A percentile compares a stretch with the other conserved stretches of the same genome.
phyloP scores from a whole-genome alignment of 148 eudicot species.

The Vaccinium vitisidaea region DNA sequence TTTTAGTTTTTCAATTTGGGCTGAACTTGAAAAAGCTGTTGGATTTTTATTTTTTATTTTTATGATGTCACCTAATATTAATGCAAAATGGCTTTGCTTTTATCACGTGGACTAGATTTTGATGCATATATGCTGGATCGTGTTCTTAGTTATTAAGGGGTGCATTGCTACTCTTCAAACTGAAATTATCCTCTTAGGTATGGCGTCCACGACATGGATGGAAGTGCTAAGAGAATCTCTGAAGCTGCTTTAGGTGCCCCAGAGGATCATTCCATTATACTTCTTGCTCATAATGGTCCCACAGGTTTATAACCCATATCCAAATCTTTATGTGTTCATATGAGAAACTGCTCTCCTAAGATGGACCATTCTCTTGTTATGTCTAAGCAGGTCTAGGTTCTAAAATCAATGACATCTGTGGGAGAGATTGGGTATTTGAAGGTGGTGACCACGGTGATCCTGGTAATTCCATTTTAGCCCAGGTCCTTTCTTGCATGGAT shows the following conservation, averaged over 20 bases:
- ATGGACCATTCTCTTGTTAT: background rate
- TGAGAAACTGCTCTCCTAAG: background rate
- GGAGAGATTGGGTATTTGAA: slow-evolving; percentile 69
- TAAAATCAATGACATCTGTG: slow-evolving; percentile 76
- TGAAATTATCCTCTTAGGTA: slow-evolving; percentile 45
- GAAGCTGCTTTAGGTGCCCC: slow-evolving; percentile 64
- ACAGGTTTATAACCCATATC: slow-evolving; percentile 45
- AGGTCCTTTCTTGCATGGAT: background rate
- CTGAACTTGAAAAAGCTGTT: background rate
- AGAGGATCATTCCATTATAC: slow-evolving; percentile 49
- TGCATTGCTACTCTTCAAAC: slow-evolving; percentile 9
- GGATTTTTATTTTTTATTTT: background rate
- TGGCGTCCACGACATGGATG: slow-evolving; percentile 65
- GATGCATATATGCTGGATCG: background rate
- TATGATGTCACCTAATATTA: background rate
- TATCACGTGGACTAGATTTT: background rate
- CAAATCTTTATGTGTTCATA: background rate
- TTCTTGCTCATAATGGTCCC: slow-evolving; percentile 96
- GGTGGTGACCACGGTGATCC: slow-evolving; percentile 97
- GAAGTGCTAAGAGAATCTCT: slow-evolving; percentile 63
- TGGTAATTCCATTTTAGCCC: slow-evolving; percentile 38
- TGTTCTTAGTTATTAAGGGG: background rate
- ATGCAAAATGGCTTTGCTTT: background rate
- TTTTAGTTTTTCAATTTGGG: background rate
- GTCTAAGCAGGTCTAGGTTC: slow-evolving; percentile 73